A percentile compares a stretch with the other conserved stretches of the same genome.
These are phyloP conservation scores for Aleurites moluccanus DNA, from an alignment of 441 rosid genomes.

Conservation along the genomic window DNA sequence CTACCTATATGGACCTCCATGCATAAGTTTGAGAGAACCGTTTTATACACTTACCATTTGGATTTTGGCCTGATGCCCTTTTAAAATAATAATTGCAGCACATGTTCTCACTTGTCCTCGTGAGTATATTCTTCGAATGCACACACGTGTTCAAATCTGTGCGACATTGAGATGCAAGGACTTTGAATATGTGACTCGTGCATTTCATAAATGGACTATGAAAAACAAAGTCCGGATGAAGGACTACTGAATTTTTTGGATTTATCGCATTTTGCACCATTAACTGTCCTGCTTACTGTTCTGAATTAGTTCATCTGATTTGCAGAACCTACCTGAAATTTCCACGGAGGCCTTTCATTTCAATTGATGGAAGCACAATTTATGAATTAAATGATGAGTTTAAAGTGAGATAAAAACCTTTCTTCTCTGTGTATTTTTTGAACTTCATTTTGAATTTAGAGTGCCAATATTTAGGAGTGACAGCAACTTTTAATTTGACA, in stretches of 20 bases:
- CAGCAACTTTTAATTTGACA: constrained; percentile 23
- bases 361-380: constrained; percentile 64
- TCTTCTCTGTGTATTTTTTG: background rate
- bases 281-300: background rate
- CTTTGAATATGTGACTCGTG: background rate
- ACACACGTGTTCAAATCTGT: background rate
- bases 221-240: background rate
- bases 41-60: background rate
- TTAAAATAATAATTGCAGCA: background rate
- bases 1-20: background rate
- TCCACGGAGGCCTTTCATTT: constrained; percentile 81
- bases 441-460: background rate
- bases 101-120: background rate
- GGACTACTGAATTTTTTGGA: background rate
- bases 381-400: constrained; percentile 58
- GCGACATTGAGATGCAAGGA: too few species aligned
- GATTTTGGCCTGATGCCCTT: background rate
- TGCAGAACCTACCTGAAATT: constrained; percentile 79
- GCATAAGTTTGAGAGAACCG: background rate
- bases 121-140: too few species aligned
- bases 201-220: background rate
- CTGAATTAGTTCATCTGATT: constrained; percentile 22
- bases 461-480: background rate
- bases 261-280: background rate
- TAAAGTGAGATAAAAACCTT: constrained; percentile 37